phyloP scores from a whole-genome alignment of 2,329 filamentous ascomycete species.

The Cordyceps militaris region DNA sequence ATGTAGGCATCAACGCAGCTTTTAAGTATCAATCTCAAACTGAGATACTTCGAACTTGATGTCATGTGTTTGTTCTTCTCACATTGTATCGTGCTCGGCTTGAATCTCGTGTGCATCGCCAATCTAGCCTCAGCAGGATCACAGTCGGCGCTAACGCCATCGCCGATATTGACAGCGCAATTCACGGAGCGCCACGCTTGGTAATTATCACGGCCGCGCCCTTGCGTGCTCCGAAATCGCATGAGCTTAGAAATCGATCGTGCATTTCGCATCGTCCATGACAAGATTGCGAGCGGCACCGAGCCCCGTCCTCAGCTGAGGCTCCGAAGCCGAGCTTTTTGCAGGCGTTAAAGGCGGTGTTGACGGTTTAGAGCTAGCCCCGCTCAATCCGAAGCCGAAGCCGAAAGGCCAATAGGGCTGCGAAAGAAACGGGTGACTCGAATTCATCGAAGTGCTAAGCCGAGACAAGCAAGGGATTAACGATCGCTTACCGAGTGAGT shows the following conservation, averaged over 20 bases:
- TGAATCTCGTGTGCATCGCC: not conserved
- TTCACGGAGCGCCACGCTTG: not conserved
- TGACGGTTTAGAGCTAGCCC: not conserved
- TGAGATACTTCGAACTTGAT: too few relatives aligned
- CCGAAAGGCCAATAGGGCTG: not conserved
- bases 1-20: too few relatives aligned
- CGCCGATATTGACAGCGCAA: not conserved
- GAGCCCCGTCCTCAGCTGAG: not conserved
- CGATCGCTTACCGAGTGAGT: slow-evolving; percentile 7
- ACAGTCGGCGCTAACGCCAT: slow-evolving; percentile 1
- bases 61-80: not conserved
- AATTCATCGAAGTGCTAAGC: not conserved
- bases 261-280: not conserved
- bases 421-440: too few relatives aligned
- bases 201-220: not conserved
- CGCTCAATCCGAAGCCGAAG: slow-evolving; percentile 10
- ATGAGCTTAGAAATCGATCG: slow-evolving; percentile 1
- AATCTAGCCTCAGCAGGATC: not conserved
- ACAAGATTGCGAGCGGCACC: not conserved
- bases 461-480: not conserved
- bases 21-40: too few relatives aligned
- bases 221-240: slow-evolving; percentile 3
- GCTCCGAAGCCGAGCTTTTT: not conserved
- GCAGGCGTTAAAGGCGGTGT: too few relatives aligned
- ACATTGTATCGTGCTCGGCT: not conserved